Evolutionary conservation across 345 rosid genomes (phyloP).

Genomic region (Jatropha curcas): DNA sequence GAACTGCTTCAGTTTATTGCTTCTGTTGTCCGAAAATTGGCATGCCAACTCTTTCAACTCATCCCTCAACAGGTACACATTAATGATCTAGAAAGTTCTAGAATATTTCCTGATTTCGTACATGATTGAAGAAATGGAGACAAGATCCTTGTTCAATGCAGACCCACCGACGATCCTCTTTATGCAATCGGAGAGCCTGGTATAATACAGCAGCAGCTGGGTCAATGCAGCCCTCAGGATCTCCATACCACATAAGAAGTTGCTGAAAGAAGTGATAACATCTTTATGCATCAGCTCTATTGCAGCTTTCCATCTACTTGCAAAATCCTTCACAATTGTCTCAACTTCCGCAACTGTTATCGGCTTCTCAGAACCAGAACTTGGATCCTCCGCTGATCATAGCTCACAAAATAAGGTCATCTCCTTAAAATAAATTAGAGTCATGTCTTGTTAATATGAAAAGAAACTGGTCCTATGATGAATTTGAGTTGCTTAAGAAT

Average conservation of each 20-base stretch:
- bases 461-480: not conserved
- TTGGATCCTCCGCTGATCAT: constrained; percentile 75
- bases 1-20: no score
- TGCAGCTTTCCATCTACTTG: constrained; percentile 85
- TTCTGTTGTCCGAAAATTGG: no score
- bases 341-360: constrained; percentile 77
- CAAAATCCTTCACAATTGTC: constrained; percentile 84
- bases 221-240: constrained; percentile 94
- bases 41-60: no score
- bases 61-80: no score
- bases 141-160: constrained; percentile 80
- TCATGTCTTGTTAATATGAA: not conserved
- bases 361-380: constrained; percentile 59
- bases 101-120: constrained; percentile 95
- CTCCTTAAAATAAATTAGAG: not conserved
- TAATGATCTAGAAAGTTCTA: constrained; percentile 59
- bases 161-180: constrained; percentile 81
- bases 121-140: constrained; percentile 90
- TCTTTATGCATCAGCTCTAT: constrained; percentile 99
- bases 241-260: constrained; percentile 95
- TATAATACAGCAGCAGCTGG: constrained; percentile 88
- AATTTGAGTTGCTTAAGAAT: not conserved
- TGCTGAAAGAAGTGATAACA: constrained; percentile 96
- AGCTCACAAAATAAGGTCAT: not conserved
- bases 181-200: constrained; percentile 86